Percentiles rank a stretch among this genome's conserved stretches.
These are phyloP conservation scores for Huntiella abstrusa DNA, from an alignment of 2,329 filamentous ascomycete genomes.

Conservation along the genomic window DNA sequence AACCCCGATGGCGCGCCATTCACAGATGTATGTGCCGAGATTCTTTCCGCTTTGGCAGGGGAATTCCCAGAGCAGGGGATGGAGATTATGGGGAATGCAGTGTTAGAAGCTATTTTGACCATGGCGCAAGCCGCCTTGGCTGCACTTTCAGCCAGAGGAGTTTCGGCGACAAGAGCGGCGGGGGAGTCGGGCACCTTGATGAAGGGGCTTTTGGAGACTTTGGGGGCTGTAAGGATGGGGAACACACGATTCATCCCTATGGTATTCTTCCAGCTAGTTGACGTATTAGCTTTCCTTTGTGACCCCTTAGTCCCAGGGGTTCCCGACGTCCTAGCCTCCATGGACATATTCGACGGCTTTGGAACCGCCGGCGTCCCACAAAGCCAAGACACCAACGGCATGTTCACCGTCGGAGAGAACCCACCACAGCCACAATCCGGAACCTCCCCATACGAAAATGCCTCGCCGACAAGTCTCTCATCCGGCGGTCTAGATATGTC, in stretches of 20 bases:
- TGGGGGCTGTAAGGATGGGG: slow-evolving; percentile 54
- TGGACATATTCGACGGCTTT: slow-evolving; percentile 49
- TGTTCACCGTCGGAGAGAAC: slow-evolving; percentile 7
- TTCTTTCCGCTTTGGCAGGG: slow-evolving; percentile 46
- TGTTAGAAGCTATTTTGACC: slow-evolving; percentile 52
- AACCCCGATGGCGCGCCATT: slow-evolving; percentile 6
- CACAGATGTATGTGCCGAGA: slow-evolving; percentile 11
- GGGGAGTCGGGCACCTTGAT: slow-evolving; percentile 53
- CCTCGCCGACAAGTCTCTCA: slow-evolving; percentile 8
- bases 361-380: slow-evolving; percentile 43
- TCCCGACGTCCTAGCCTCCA: slow-evolving; percentile 32
- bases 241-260: slow-evolving; percentile 61
- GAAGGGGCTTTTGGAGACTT: slow-evolving; percentile 45
- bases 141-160: slow-evolving; percentile 40
- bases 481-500: slow-evolving; percentile 10
- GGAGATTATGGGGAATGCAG: slow-evolving; percentile 54
- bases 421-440: slow-evolving; percentile 2
- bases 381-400: slow-evolving; percentile 18
- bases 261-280: slow-evolving; percentile 55
- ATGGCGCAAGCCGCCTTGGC: slow-evolving; percentile 32
- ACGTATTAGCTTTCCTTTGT: slow-evolving; percentile 44
- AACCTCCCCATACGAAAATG: slow-evolving; percentile 9
- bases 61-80: slow-evolving; percentile 54
- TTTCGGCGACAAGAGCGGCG: slow-evolving; percentile 36
- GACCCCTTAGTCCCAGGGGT: slow-evolving; percentile 41